These are phyloP conservation scores for Acmispon strigosus DNA, from an alignment of 306 rosid genomes.

Conservation along the genomic window DNA sequence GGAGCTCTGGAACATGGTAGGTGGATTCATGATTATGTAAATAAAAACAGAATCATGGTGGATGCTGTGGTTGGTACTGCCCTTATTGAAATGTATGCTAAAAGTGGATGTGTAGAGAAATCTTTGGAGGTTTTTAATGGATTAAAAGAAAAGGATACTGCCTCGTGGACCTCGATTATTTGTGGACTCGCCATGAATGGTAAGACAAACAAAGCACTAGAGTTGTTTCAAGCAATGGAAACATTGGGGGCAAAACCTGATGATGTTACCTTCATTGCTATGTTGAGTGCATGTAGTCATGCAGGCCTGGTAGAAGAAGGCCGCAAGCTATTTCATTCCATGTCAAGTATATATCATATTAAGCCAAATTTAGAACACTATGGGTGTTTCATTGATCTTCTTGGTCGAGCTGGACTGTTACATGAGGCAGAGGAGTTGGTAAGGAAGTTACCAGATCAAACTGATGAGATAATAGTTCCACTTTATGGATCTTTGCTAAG, in stretches of 20 bases:
- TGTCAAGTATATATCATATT: slow-evolving; percentile 34
- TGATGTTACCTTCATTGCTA: slow-evolving; percentile 54
- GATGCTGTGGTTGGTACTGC: slow-evolving; percentile 68
- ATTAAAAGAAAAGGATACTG: slow-evolving; percentile 48
- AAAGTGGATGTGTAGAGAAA: slow-evolving; percentile 58
- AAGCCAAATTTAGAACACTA: slow-evolving; percentile 65
- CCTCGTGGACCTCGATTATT: slow-evolving; percentile 69
- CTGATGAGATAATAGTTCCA: slow-evolving; percentile 33
- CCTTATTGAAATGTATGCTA: slow-evolving; percentile 70
- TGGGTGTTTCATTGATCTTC: slow-evolving; percentile 63
- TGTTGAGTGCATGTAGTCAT: slow-evolving; percentile 61
- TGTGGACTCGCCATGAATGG: slow-evolving; percentile 74
- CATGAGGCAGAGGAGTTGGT: slow-evolving; percentile 64
- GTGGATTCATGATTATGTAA: slow-evolving; percentile 52
- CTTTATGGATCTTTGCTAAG: slow-evolving; percentile 65
- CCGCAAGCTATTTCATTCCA: slow-evolving; percentile 42
- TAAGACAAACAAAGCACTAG: slow-evolving; percentile 47
- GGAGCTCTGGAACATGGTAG: slow-evolving; percentile 69
- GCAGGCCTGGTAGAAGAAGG: slow-evolving; percentile 70
- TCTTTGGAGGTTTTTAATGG: slow-evolving; percentile 52
- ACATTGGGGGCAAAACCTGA: slow-evolving; percentile 49
- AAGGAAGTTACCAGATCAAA: slow-evolving; percentile 37
- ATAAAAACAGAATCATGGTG: slow-evolving; percentile 34
- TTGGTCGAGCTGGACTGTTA: slow-evolving; percentile 65
- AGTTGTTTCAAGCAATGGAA: slow-evolving; percentile 56